Conservation (phyloP, 2,329 filamentous ascomycete genomes). For the Fusarium nurragi region DNA sequence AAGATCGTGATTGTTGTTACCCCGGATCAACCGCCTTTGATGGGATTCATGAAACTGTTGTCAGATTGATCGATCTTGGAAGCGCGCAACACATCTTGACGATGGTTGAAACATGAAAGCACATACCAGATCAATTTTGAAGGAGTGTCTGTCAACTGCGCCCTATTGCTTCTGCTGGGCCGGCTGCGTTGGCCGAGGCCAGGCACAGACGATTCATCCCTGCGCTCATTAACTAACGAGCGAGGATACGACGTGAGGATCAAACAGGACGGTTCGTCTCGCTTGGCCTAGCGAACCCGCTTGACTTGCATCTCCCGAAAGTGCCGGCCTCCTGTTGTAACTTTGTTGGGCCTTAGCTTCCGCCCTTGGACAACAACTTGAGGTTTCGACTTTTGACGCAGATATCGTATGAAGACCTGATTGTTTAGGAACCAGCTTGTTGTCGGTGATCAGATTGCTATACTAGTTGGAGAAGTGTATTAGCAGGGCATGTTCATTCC, state of each 20-base stretch:
- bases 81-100: background rate
- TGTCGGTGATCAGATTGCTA: background rate
- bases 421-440: background rate
- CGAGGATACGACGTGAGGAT: conserved; percentile 5
- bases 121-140: conserved; percentile 4
- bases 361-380: conserved; percentile 33
- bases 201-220: conserved; percentile 29
- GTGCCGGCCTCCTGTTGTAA: conserved; percentile 20
- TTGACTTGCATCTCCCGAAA: conserved; percentile 36
- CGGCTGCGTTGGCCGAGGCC: conserved; percentile 18
- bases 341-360: conserved; percentile 29
- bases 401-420: background rate
- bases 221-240: conserved; percentile 14
- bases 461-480: background rate
- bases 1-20: conserved; percentile 17
- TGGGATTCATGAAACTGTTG: conserved; percentile 15
- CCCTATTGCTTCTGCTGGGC: conserved; percentile 19
- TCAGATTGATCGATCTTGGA: background rate
- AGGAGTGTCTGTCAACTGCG: conserved; percentile 24
- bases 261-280: conserved; percentile 27
- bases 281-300: conserved; percentile 31
- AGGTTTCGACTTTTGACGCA: background rate
- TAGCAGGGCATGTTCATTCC: background rate
- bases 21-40: conserved; percentile 29
- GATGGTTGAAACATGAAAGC: conserved; percentile 16